Base-by-base conservation (phyloP, 805 yeast genomes). In the Sungouiella blattae region DNA sequence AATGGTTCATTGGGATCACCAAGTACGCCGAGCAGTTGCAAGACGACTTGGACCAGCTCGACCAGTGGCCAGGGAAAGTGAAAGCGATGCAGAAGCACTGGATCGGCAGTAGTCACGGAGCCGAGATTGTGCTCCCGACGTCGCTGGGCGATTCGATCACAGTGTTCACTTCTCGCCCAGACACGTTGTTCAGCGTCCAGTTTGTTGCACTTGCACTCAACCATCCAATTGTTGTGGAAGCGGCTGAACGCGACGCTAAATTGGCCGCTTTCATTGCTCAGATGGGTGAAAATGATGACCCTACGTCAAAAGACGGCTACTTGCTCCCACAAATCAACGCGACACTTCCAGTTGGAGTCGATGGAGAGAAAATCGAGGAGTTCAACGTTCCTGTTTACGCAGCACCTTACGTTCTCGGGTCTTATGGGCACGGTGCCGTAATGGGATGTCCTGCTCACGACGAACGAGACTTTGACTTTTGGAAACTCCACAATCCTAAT, bases 381-480 rank as follows among this genome's bases (percentile, higher is more conserved):
- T 62, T 30, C 36, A 53, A 58, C 3, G 39, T 91, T 4, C 97
- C 97, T 0, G 78, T 91, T 0, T 93, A 75, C 63, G 89, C 74
- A 2, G 96, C 98, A 0, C 95, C 96, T 0, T 93, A 89, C 57
- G 98, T 91, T 0, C 55, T 91, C 23, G 79, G 84, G 4, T 64
- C 74, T 3, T 91, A 91, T 53, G 97, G 97, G 1, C 78, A 78
- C 37, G 96, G 96, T 26, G 95, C 96, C 1, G 98, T 91, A 0
- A 91, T 93, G 98, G 98, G 98, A 1, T 87, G 94, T 50, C 98
- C 98, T 2, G 96, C 84, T 0, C 97, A 89, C 57, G 98, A 93
- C 58, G 65, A 68, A 29, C 72, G 98, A 41, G 98, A 93, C 53
- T 77, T 55, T 48, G 85, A 71, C 6, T 91, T 93, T 53, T 91